These are phyloP conservation scores for Penicillium italicum DNA, from an alignment of 2,329 filamentous ascomycete genomes.

Conservation along the genomic window DNA sequence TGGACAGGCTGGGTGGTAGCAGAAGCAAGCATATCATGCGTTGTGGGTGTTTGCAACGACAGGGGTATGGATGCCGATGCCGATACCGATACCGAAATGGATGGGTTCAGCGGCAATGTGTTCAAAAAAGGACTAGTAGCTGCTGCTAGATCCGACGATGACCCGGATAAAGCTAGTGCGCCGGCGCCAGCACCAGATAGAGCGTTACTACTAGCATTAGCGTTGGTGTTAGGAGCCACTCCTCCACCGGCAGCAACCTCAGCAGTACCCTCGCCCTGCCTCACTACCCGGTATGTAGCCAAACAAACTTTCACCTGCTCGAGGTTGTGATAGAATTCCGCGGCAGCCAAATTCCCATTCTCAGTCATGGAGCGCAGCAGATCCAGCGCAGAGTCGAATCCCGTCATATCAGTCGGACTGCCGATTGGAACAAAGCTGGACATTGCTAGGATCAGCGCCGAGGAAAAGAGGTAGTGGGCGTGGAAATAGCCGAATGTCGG, in stretches of 20 bases:
- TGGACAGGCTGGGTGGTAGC: neutral
- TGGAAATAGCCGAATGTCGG: constrained; percentile 42
- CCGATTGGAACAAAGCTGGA: constrained; percentile 36
- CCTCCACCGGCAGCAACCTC: neutral
- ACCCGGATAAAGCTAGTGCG: neutral
- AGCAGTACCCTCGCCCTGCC: neutral
- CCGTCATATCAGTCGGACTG: constrained; percentile 28
- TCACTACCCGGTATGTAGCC: constrained; percentile 18
- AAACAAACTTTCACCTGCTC: constrained; percentile 34
- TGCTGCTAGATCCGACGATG: neutral
- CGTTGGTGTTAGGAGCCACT: neutral
- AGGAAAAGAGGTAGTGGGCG: constrained; percentile 41
- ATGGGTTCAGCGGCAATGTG: neutral
- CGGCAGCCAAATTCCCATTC: constrained; percentile 36
- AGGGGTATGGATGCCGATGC: constrained; percentile 1
- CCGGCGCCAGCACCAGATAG: neutral
- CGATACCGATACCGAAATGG: neutral
- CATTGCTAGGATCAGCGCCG: constrained; percentile 38
- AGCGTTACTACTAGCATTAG: neutral
- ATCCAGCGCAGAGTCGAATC: constrained; percentile 34
- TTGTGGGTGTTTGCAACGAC: neutral
- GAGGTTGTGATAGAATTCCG: constrained; percentile 35
- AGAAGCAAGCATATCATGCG: constrained; percentile 9
- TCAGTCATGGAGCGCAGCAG: constrained; percentile 34
- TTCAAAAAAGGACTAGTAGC: neutral